phyloP scores from a whole-genome alignment of 2,329 filamentous ascomycete genomes.

The Fusarium chaquense region DNA sequence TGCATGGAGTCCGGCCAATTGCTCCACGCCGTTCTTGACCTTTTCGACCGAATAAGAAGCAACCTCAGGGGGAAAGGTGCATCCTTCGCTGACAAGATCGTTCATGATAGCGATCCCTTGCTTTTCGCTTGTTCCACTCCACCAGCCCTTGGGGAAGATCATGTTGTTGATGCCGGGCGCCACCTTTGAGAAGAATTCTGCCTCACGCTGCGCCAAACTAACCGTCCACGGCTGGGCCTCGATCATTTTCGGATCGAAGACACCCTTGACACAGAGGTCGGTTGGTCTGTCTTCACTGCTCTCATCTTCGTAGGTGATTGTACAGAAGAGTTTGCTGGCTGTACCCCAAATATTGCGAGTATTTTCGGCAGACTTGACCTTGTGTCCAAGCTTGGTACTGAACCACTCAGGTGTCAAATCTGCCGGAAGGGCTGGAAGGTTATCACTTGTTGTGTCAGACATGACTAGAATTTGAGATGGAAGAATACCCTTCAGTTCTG shows the following conservation, averaged over 20 bases:
- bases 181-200: slow-evolving; percentile 54
- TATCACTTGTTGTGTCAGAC: background rate
- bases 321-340: slow-evolving; percentile 48
- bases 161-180: slow-evolving; percentile 50
- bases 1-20: slow-evolving; percentile 57
- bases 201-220: slow-evolving; percentile 52
- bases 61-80: slow-evolving; percentile 52
- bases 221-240: slow-evolving; percentile 43
- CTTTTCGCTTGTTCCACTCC: slow-evolving; percentile 50
- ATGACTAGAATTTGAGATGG: slow-evolving; percentile 1
- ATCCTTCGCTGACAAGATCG: slow-evolving; percentile 50
- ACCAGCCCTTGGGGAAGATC: slow-evolving; percentile 54
- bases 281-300: slow-evolving; percentile 20
- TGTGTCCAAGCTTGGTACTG: slow-evolving; percentile 34
- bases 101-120: slow-evolving; percentile 57
- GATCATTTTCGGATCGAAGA: slow-evolving; percentile 54
- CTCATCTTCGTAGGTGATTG: slow-evolving; percentile 47
- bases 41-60: slow-evolving; percentile 49
- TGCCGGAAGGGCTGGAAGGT: slow-evolving; percentile 41
- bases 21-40: slow-evolving; percentile 53
- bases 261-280: slow-evolving; percentile 54
- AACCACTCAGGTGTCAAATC: slow-evolving; percentile 45
- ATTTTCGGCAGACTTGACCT: slow-evolving; percentile 42
- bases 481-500: background rate
- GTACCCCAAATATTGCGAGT: slow-evolving; percentile 48